These are phyloP conservation scores for Sequoia sempervirens DNA, from an alignment of 75 land plant genomes.

Conservation along the genomic window DNA sequence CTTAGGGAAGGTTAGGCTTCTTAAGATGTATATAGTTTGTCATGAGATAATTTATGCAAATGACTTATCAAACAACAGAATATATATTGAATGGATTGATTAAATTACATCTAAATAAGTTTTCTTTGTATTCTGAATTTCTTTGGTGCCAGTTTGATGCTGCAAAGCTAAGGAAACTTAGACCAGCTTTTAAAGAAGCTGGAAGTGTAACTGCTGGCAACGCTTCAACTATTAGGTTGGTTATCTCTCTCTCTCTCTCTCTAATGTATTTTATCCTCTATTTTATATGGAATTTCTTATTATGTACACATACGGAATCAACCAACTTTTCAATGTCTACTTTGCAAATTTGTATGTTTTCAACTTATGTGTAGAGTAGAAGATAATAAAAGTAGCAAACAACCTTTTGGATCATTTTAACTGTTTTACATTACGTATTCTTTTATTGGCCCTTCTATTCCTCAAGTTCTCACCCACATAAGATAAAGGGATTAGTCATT, in stretches of 20 bases:
- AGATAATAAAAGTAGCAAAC: background rate
- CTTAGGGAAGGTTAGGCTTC: slow-evolving; percentile 64
- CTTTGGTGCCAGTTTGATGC: slow-evolving; percentile 73
- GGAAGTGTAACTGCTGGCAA: slow-evolving; percentile 97
- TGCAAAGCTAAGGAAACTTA: slow-evolving; percentile 73
- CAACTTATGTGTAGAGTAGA: background rate
- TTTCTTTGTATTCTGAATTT: slow-evolving; percentile 11
- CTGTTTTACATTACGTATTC: background rate
- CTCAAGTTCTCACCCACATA: background rate
- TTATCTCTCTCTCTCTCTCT: background rate
- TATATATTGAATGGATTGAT: background rate
- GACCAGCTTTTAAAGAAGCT: slow-evolving; percentile 86
- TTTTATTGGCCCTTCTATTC: background rate
- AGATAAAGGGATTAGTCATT: background rate
- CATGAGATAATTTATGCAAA: background rate
- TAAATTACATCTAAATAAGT: background rate
- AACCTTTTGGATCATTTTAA: background rate
- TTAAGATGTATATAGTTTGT: background rate
- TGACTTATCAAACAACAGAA: background rate
- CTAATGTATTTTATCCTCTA: background rate
- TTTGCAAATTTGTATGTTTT: background rate
- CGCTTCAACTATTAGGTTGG: slow-evolving; percentile 87
- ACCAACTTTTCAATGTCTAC: background rate
- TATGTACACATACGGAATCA: background rate
- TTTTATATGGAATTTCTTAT: background rate